A percentile compares a stretch with the other conserved stretches of the same genome.
Conservation (phyloP, 2,329 filamentous ascomycete species). For the Diaporthe sp. region DNA sequence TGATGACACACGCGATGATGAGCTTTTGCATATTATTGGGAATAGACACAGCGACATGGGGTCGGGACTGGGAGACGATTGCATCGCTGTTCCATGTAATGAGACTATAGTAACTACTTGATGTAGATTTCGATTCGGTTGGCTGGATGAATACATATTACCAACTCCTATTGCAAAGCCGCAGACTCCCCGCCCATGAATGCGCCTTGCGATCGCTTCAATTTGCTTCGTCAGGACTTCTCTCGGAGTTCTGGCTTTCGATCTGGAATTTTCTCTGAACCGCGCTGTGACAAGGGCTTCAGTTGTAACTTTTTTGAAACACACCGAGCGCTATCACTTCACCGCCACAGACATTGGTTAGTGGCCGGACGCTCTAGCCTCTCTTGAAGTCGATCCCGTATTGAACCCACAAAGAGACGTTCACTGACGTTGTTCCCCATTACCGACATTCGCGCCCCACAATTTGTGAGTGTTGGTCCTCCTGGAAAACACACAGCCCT, state of each 20-base stretch:
- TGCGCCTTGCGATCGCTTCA: not conserved
- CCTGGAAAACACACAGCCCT: not conserved
- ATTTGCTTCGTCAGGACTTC: constrained; percentile 9
- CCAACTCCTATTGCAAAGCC: constrained; percentile 10
- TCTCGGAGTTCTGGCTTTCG: constrained; percentile 19
- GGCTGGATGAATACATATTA: constrained; percentile 23
- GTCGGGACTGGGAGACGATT: not conserved
- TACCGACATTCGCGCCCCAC: constrained; percentile 2
- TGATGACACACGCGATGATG: constrained; percentile 13
- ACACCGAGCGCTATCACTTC: constrained; percentile 11
- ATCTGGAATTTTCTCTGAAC: not conserved
- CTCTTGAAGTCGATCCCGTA: constrained; percentile 22
- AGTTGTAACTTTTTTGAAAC: constrained; percentile 25
- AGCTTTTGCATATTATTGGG: constrained; percentile 24
- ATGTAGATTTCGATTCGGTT: constrained; percentile 30
- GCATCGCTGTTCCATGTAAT: constrained; percentile 32
- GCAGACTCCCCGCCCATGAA: not conserved
- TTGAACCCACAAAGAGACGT: not conserved
- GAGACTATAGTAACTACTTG: constrained; percentile 18
- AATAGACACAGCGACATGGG: constrained; percentile 24
- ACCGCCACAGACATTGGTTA: not conserved
- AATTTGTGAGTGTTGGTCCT: not conserved
- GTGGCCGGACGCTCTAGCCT: constrained; percentile 7
- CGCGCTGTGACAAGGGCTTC: not conserved
- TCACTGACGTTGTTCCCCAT: not conserved